Evolutionary conservation across 129 eudicot genomes (phyloP).

Genomic region (Erigeron canadensis): DNA sequence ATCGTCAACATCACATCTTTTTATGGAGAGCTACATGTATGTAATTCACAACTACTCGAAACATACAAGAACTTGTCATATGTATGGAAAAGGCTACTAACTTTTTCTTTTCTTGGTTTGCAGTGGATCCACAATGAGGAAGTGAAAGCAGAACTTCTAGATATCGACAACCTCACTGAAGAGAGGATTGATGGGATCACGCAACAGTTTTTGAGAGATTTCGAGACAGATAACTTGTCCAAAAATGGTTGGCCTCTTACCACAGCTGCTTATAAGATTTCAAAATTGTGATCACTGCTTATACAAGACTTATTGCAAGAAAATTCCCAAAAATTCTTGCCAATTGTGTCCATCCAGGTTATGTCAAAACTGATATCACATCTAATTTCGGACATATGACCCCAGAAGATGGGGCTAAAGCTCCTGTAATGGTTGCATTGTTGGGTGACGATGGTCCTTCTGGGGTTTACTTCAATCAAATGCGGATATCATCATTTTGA

Average conservation of each 20-base stretch:
- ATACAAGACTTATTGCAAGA: slow-evolving; percentile 35
- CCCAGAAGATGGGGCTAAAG: slow-evolving; percentile 48
- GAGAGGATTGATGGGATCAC: slow-evolving; percentile 31
- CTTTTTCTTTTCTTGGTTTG: no score
- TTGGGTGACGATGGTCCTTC: slow-evolving; percentile 38
- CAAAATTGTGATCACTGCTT: slow-evolving; percentile 38
- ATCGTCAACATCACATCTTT: slow-evolving; percentile 37
- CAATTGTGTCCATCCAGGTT: slow-evolving; percentile 43
- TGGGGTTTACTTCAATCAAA: slow-evolving; percentile 32
- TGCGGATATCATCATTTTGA: slow-evolving; percentile 25
- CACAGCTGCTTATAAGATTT: slow-evolving; percentile 31
- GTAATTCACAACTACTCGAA: not conserved
- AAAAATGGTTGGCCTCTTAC: slow-evolving; percentile 41
- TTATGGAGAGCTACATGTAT: slow-evolving; percentile 31
- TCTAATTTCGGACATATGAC: slow-evolving; percentile 26
- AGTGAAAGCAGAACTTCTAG: slow-evolving; percentile 26
- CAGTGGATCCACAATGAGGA: slow-evolving; percentile 34
- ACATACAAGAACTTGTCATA: no score
- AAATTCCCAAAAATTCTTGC: slow-evolving; percentile 20
- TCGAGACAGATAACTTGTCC: slow-evolving; percentile 26
- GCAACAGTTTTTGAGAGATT: slow-evolving; percentile 30
- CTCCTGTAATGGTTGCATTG: slow-evolving; percentile 41
- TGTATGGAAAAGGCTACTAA: no score
- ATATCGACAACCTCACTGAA: slow-evolving; percentile 28
- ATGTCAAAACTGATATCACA: slow-evolving; percentile 46